phyloP scores from a whole-genome alignment of 768 basidiomycete species.

The Boletus subcaerulescens region DNA sequence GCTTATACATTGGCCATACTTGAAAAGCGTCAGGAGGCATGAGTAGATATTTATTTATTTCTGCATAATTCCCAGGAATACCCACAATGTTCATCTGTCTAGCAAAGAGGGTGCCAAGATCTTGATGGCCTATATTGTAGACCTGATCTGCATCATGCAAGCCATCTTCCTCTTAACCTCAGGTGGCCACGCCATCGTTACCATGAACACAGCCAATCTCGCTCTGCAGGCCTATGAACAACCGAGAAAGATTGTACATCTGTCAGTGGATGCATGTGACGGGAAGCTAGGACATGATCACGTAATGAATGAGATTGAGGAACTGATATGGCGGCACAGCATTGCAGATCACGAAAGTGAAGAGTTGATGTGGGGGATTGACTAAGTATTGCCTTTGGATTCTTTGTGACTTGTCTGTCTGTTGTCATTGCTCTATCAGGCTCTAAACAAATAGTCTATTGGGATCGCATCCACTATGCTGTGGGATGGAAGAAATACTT shows the following conservation, averaged over 20 bases:
- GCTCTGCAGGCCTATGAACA: neutral
- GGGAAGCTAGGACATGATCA: neutral
- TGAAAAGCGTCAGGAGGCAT: no score
- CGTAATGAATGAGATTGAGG: conserved; percentile 11
- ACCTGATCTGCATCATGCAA: conserved; percentile 18
- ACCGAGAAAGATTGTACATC: neutral
- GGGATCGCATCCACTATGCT: no score
- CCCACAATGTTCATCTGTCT: no score
- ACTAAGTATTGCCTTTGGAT: neutral
- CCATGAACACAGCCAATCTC: neutral
- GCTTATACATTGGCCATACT: no score
- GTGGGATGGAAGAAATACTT: no score
- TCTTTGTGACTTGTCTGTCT: no score
- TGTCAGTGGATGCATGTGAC: neutral
- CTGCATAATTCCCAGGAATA: neutral
- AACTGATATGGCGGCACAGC: conserved; percentile 10
- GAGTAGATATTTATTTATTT: no score
- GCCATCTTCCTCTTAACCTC: conserved; percentile 1
- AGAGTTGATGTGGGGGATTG: neutral
- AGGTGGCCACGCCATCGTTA: neutral
- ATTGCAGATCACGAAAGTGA: conserved; percentile 2
- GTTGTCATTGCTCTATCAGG: no score
- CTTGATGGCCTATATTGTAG: conserved; percentile 12
- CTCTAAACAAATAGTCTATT: no score
- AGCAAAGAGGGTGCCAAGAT: conserved; percentile 7